Evolutionary conservation across 1,284 basidiomycete genomes (phyloP), one percentile per base, ranked within the genome.

Genomic region (Ustilago trichophora): DNA sequence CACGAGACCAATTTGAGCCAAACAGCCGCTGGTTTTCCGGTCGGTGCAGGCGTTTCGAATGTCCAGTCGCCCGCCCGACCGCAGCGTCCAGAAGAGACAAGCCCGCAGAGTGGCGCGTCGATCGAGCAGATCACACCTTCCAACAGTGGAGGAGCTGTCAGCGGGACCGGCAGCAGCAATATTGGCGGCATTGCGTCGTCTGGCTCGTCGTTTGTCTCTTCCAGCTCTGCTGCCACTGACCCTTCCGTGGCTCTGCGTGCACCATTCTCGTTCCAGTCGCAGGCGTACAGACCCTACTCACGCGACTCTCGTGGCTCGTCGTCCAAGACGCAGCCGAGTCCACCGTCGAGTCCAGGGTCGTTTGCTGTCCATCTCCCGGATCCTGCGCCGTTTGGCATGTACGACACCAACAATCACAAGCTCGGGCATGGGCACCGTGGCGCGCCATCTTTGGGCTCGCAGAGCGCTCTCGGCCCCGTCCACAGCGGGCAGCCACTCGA

Each of bases 201-300:
- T 15, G 58, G 36, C 31, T 60, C 60, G 8, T 56, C 60, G 8
- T 35, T 56, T 15, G 34, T 52, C 12, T 64, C 62, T 22, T 11
- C 41, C 3, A 54, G 46, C 34, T 53, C 50, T 0, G 42, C 38
- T 3, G 42, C 40, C 3, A 59, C 55, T 2, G 56, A 55, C 38
- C 27, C 56, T 6, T 27, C 46, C 8, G 21, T 32, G 32, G 42
- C 25, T 10, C n/a, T 22, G 37, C 42, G 51, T 12, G 36, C 55
- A 10, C 51, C 52, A 19, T 67, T 67, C 27, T 36, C 47, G 24
- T 67, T 60, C 13, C 64, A 60, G 25, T 47, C 64, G 9, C 64
- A 60, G 24, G 13, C 49, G 15, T 67, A 67, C 21, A 31, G 47
- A 34, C 52, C 57, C 1, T 31, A 44, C 26, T 53, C 53, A 32